Evolutionary conservation across 495 filamentous ascomycete species (phyloP).

Genomic region (Durotheca rogersii): DNA sequence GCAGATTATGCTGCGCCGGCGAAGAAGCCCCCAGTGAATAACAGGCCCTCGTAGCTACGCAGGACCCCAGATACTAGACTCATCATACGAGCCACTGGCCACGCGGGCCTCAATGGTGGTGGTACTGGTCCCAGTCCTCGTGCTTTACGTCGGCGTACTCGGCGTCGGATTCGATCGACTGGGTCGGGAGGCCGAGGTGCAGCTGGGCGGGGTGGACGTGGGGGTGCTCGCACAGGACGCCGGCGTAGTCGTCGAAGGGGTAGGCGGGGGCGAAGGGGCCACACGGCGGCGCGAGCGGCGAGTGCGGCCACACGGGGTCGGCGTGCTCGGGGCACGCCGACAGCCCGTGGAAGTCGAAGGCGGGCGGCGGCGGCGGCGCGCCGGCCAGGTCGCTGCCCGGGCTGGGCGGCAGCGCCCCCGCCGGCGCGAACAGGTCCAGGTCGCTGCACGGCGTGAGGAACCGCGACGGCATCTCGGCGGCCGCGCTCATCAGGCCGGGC

Average conservation of each 20-base stretch:
- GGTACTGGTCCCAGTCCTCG: slow-evolving; percentile 37
- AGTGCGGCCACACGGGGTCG: slow-evolving; percentile 33
- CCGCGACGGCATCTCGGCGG: slow-evolving; percentile 33
- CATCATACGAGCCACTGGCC: not conserved
- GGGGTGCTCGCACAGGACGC: slow-evolving; percentile 28
- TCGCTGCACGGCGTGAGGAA: slow-evolving; percentile 51
- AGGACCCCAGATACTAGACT: too few species aligned
- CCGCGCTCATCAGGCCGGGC: slow-evolving; percentile 11
- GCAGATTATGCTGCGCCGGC: too few species aligned
- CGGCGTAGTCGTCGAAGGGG: slow-evolving; percentile 26
- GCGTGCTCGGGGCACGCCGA: slow-evolving; percentile 28
- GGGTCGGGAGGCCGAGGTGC: slow-evolving; percentile 24
- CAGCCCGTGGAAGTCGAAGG: slow-evolving; percentile 31
- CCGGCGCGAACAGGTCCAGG: slow-evolving; percentile 35
- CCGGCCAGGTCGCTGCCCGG: slow-evolving; percentile 34
- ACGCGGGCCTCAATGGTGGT: slow-evolving; percentile 14
- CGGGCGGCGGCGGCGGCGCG: slow-evolving; percentile 16
- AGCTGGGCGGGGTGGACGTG: slow-evolving; percentile 33
- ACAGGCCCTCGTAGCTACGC: too few species aligned
- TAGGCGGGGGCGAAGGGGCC: slow-evolving; percentile 26
- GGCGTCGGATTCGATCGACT: slow-evolving; percentile 31
- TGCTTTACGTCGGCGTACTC: slow-evolving; percentile 39
- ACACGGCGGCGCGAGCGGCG: slow-evolving; percentile 16
- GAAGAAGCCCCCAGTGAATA: too few species aligned
- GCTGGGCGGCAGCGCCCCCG: slow-evolving; percentile 30